A percentile compares a stretch with the other conserved stretches of the same genome.
These are phyloP conservation scores for Diutina ranongensis DNA, from an alignment of 1,139 yeast genomes.

Conservation along the genomic window DNA sequence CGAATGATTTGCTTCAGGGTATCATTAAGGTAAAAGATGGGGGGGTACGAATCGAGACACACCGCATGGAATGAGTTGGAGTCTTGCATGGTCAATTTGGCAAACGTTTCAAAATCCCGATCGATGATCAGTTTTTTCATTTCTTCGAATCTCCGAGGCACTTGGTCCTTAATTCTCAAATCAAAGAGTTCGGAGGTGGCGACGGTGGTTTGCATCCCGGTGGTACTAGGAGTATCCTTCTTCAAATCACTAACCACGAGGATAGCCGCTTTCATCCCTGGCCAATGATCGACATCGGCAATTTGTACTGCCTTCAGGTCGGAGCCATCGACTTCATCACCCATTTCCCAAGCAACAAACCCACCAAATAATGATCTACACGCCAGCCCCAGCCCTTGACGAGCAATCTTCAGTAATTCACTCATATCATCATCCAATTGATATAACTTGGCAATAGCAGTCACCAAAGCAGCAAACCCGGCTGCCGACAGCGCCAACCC, in stretches of 20 bases:
- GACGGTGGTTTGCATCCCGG: constrained; percentile 95
- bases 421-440: constrained; percentile 71
- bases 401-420: constrained; percentile 83
- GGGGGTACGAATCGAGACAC: constrained; percentile 90
- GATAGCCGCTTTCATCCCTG: constrained; percentile 81
- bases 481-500: constrained; percentile 98
- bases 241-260: constrained; percentile 87
- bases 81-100: constrained; percentile 87
- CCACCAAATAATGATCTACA: constrained; percentile 97
- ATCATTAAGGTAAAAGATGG: constrained; percentile 90
- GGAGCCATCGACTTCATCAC: constrained; percentile 53
- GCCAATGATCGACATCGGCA: constrained; percentile 83
- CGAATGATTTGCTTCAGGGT: constrained; percentile 85
- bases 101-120: constrained; percentile 71
- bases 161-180: constrained; percentile 67
- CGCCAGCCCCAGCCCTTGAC: constrained; percentile 98
- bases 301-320: constrained; percentile 92
- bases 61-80: constrained; percentile 97
- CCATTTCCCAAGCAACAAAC: constrained; percentile 99
- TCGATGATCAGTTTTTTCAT: constrained; percentile 68
- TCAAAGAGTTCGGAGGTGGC: constrained; percentile 76
- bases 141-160: constrained; percentile 69
- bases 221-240: constrained; percentile 89
- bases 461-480: constrained; percentile 92
- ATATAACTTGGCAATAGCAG: constrained; percentile 73